Conservation (phyloP, 805 yeast species). For the Blastobotrys terrestris region DNA sequence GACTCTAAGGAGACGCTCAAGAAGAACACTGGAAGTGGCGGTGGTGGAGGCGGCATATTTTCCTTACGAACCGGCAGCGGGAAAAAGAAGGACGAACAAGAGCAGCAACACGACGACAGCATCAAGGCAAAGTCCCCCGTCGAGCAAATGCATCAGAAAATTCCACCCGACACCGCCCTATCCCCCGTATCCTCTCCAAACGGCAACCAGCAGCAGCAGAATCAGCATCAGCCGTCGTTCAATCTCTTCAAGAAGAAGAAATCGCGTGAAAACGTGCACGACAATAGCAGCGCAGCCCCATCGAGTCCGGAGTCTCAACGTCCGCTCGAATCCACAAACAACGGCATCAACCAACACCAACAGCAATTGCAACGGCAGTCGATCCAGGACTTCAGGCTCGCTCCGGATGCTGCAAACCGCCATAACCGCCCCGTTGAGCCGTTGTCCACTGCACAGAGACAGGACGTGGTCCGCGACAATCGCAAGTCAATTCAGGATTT, state of each 20-base stretch:
- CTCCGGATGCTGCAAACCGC: no score
- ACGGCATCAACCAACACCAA: no score
- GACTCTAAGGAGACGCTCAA: neutral
- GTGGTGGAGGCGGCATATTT: neutral
- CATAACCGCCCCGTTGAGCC: no score
- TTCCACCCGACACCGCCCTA: neutral
- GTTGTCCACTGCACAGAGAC: no score
- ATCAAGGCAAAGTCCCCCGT: constrained; percentile 19
- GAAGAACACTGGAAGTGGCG: neutral
- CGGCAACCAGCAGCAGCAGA: constrained; percentile 2
- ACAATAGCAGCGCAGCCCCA: neutral
- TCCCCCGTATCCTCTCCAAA: neutral
- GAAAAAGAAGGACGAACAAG: neutral
- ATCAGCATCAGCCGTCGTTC: constrained; percentile 10
- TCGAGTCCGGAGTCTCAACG: neutral
- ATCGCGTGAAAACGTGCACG: constrained; percentile 8
- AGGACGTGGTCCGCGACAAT: neutral
- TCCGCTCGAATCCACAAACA: no score
- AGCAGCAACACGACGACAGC: constrained; percentile 11
- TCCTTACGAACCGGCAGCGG: neutral
- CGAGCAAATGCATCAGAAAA: constrained; percentile 16
- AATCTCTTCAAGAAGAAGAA: constrained; percentile 15
- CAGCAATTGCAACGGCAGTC: no score
- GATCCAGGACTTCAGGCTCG: neutral
- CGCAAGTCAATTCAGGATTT: neutral